These are phyloP conservation scores for Pichia kluyveri DNA, from an alignment of 805 yeast genomes.

Conservation along the genomic window DNA sequence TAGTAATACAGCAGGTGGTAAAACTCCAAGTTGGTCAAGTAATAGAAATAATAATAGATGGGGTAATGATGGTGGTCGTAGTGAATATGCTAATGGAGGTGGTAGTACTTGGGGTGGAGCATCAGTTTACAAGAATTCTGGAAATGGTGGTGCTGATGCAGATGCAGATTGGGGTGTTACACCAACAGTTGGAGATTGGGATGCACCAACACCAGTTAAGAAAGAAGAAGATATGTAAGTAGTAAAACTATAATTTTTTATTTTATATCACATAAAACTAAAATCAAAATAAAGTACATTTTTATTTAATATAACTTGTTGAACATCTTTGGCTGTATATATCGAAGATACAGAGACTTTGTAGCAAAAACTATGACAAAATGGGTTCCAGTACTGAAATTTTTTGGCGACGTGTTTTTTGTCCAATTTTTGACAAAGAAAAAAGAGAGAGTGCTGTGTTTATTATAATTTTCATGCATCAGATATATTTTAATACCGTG, in stretches of 20 bases:
- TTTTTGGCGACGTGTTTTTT: neutral
- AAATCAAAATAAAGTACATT: no score
- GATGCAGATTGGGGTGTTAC: conserved; percentile 31
- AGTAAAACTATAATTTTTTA: neutral
- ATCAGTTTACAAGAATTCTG: conserved; percentile 31
- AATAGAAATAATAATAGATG: conserved; percentile 36
- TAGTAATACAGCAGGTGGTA: conserved; percentile 24
- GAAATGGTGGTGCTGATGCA: neutral
- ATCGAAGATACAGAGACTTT: no score
- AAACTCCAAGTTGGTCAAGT: conserved; percentile 33
- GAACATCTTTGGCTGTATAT: no score
- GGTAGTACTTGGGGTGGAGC: conserved; percentile 18
- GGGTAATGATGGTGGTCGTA: conserved; percentile 24
- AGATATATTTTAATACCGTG: neutral
- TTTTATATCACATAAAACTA: no score
- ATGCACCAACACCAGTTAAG: conserved; percentile 36
- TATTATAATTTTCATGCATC: no score
- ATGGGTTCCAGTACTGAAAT: no score
- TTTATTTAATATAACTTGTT: no score
- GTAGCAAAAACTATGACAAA: no score
- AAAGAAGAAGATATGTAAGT: conserved; percentile 18
- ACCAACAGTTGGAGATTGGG: conserved; percentile 38
- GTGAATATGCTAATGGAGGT: conserved; percentile 22
- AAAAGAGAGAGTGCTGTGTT: no score
- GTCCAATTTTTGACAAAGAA: no score